Percentiles rank a stretch among this genome's conserved stretches.
Evolutionary conservation across 176 grass and related monocot species (phyloP).

Genomic region (Aegilops speltoides): DNA sequence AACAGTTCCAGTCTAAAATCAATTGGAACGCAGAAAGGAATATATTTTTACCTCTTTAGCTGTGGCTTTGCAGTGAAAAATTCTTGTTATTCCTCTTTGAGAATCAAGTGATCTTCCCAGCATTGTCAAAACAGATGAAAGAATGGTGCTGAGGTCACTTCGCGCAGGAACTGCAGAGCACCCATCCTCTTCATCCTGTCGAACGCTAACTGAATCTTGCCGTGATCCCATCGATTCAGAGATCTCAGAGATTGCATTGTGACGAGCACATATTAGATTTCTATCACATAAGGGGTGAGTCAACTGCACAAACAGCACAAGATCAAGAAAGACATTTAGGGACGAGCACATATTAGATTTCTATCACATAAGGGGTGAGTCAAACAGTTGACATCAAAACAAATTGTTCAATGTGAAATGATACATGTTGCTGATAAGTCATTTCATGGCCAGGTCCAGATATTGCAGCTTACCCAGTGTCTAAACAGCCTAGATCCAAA

Average conservation of each 20-base stretch:
- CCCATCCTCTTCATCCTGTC: conserved; percentile 22
- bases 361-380: too few species aligned
- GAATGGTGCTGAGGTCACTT: conserved; percentile 60
- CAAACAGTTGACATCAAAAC: neutral
- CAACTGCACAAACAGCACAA: conserved; percentile 57
- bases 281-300: conserved; percentile 76
- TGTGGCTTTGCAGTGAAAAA: conserved; percentile 87
- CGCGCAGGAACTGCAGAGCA: conserved; percentile 23
- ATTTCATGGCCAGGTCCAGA: neutral
- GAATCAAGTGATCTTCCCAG: conserved; percentile 76
- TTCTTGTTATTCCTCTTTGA: conserved; percentile 91
- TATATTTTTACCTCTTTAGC: conserved; percentile 56
- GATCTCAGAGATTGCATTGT: conserved; percentile 88
- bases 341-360: too few species aligned
- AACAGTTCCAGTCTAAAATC: neutral
- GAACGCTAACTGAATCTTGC: conserved; percentile 33
- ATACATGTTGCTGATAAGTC: neutral
- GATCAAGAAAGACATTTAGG: conserved; percentile 12
- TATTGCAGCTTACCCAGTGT: conserved; percentile 69
- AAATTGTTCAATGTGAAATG: neutral
- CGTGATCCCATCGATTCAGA: conserved; percentile 70
- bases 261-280: conserved; percentile 80
- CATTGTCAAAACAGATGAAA: conserved; percentile 71
- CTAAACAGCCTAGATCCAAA: conserved; percentile 91
- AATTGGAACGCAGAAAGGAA: conserved; percentile 7